phyloP scores from a whole-genome alignment of 345 rosid species.

The Aquilaria sinensis region DNA sequence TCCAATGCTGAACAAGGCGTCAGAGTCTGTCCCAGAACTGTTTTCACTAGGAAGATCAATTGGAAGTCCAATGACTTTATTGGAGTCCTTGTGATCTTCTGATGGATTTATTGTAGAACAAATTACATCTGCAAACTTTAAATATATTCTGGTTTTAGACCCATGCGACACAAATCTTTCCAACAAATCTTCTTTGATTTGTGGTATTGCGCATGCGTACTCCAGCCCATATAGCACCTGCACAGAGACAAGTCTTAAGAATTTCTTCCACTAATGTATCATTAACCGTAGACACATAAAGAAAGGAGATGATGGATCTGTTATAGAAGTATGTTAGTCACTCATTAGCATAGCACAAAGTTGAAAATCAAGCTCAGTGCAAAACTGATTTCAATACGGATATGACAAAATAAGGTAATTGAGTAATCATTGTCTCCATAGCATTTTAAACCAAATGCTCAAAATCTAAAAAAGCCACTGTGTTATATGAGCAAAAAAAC shows the following conservation, averaged over 20 bases:
- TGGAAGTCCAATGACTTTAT: constrained; percentile 23
- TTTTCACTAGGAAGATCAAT: constrained; percentile 15
- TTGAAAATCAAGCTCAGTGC: too few relatives aligned
- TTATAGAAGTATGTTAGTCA: too few relatives aligned
- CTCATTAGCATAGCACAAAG: too few relatives aligned
- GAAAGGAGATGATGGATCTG: too few relatives aligned
- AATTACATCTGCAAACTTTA: constrained; percentile 49
- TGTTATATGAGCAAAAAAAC: too few relatives aligned
- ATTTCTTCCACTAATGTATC: too few relatives aligned
- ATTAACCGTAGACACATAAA: too few relatives aligned
- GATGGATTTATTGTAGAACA: constrained; percentile 49
- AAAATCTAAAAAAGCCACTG: too few relatives aligned
- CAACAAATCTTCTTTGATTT: constrained; percentile 36
- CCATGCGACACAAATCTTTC: constrained; percentile 24
- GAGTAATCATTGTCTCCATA: too few relatives aligned
- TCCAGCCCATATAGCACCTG: constrained; percentile 94
- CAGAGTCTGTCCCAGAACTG: constrained; percentile 18
- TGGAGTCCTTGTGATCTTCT: constrained; percentile 19
- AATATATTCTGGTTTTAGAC: constrained; percentile 18
- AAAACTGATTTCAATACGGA: too few relatives aligned
- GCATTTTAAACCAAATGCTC: too few relatives aligned
- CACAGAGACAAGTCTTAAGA: constrained; percentile 1
- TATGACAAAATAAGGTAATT: too few relatives aligned
- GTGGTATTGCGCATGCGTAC: constrained; percentile 53
- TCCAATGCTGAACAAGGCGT: constrained; percentile 42